A percentile compares a stretch with the other conserved stretches of the same genome.
phyloP scores from a whole-genome alignment of 2,329 filamentous ascomycete species.

The Scorias spongiosa region DNA sequence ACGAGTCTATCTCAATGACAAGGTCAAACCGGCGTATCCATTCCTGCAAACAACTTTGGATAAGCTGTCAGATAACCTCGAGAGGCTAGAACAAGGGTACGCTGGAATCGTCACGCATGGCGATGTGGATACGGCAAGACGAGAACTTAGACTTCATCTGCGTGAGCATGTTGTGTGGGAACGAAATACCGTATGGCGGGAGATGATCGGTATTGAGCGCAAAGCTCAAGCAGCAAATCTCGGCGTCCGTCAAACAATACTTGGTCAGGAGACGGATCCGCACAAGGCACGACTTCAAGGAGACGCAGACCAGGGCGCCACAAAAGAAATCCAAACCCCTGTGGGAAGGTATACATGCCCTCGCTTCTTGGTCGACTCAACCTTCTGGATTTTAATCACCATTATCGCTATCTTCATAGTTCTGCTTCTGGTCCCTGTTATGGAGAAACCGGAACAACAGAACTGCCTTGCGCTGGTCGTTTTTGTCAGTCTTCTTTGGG shows the following conservation, averaged over 20 bases:
- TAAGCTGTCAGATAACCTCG: conserved; percentile 55
- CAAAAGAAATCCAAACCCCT: conserved; percentile 62
- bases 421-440: conserved; percentile 62
- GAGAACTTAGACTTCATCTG: conserved; percentile 77
- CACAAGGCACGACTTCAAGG: conserved; percentile 63
- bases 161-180: conserved; percentile 98
- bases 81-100: conserved; percentile 63
- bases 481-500: conserved; percentile 89
- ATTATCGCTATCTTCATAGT: conserved; percentile 60
- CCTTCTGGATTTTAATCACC: conserved; percentile 59
- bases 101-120: conserved; percentile 69
- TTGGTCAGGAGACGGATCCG: conserved; percentile 58
- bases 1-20: conserved; percentile 54
- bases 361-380: conserved; percentile 67
- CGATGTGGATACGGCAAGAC: conserved; percentile 59
- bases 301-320: conserved; percentile 53
- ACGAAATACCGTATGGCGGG: conserved; percentile 94
- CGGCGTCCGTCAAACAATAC: conserved; percentile 59
- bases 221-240: conserved; percentile 89
- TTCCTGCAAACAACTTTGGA: conserved; percentile 62
- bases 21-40: conserved; percentile 65
- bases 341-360: conserved; percentile 64
- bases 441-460: conserved; percentile 79
- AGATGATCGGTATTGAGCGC: conserved; percentile 95
- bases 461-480: conserved; percentile 89